Conservation (phyloP, 1,139 yeast genomes). For the Pneumocystis canis region DNA sequence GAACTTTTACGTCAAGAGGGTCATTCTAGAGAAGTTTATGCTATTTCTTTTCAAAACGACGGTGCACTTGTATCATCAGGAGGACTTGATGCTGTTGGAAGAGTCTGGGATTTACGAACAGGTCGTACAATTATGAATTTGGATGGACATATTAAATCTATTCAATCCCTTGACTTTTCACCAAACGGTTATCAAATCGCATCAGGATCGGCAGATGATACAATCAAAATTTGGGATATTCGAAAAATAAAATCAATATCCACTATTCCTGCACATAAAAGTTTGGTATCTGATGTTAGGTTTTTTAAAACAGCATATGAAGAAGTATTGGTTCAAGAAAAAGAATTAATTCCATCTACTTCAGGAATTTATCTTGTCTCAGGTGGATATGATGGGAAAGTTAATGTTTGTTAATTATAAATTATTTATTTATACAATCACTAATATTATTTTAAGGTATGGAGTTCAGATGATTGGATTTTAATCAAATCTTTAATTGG, state of each 20-base stretch:
- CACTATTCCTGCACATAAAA: conserved; percentile 65
- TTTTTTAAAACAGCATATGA: conserved; percentile 29
- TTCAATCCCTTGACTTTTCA: conserved; percentile 62
- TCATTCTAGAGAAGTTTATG: conserved; percentile 59
- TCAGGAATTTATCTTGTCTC: conserved; percentile 43
- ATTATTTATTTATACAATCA: neutral
- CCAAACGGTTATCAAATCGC: conserved; percentile 63
- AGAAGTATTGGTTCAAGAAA: conserved; percentile 21
- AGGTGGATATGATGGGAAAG: conserved; percentile 54
- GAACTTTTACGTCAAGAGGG: conserved; percentile 62
- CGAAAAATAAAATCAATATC: conserved; percentile 35
- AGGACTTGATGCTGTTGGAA: conserved; percentile 61
- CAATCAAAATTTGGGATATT: conserved; percentile 75
- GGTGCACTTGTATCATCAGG: conserved; percentile 67
- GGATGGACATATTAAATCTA: conserved; percentile 56
- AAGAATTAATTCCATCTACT: conserved; percentile 13
- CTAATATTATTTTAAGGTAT: conserved; percentile 22
- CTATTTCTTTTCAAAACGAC: conserved; percentile 54
- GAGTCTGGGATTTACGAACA: conserved; percentile 76
- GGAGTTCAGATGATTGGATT: conserved; percentile 66
- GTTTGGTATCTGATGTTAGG: conserved; percentile 51
- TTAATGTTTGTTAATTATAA: conserved; percentile 30
- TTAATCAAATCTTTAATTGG: conserved; percentile 42
- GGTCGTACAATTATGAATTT: conserved; percentile 52
- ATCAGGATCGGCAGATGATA: conserved; percentile 74